Conservation (phyloP, 192 early-diverging fungal genomes). For the Phlyctochytrium bullatum region DNA sequence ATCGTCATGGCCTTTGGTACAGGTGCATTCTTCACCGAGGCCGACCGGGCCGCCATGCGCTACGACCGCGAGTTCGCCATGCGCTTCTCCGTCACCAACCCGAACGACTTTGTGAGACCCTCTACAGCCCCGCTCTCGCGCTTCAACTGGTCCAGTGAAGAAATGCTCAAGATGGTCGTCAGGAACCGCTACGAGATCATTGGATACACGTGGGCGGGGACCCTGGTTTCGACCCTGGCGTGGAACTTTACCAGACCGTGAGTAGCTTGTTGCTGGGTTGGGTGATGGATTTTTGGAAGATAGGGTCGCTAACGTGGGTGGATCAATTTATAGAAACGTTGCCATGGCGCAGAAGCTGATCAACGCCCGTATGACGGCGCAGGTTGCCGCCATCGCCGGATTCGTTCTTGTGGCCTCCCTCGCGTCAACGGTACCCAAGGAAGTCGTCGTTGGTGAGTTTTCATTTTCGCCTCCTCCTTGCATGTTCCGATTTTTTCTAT, state of each 20-base stretch:
- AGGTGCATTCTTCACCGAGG: constrained; percentile 31
- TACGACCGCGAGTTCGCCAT: constrained; percentile 26
- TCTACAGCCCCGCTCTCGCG: too few relatives aligned
- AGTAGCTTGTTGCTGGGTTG: background rate
- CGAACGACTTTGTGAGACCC: constrained; percentile 11
- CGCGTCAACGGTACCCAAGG: background rate
- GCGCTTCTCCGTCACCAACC: constrained; percentile 24
- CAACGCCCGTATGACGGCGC: constrained; percentile 9
- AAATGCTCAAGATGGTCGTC: background rate
- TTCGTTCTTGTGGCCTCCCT: background rate
- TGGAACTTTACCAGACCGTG: background rate
- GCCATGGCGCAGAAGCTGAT: constrained; percentile 13
- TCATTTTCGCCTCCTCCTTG: background rate
- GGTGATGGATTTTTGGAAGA: too few relatives aligned
- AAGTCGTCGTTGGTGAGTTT: background rate
- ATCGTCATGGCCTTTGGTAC: constrained; percentile 20
- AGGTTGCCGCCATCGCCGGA: constrained; percentile 3
- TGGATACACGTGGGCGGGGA: background rate
- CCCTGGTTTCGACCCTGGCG: background rate
- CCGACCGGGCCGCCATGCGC: constrained; percentile 32
- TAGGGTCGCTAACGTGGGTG: too few relatives aligned
- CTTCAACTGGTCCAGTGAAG: too few relatives aligned
- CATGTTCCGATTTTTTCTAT: background rate
- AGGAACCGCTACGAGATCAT: background rate
- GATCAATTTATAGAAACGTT: constrained; percentile 4